Conservation (phyloP, 441 rosid species). For the Jatropha multifida region DNA sequence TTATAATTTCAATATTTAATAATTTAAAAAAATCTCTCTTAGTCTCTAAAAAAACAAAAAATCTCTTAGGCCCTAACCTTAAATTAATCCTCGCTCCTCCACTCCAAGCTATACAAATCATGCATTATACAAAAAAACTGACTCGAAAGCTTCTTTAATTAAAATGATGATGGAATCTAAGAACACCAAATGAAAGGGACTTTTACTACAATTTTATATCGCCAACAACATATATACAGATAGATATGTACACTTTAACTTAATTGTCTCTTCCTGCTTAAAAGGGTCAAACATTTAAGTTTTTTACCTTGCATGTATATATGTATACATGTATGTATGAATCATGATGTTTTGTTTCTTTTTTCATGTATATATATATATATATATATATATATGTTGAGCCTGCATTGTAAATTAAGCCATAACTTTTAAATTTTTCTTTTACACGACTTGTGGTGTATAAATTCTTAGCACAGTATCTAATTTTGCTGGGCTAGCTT, state of each 20-base stretch:
- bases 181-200: not conserved
- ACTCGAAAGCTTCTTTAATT: not conserved
- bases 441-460: not conserved
- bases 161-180: not conserved
- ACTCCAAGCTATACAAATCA: not conserved
- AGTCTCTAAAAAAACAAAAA: too few species aligned
- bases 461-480: not conserved
- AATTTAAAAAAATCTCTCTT: too few species aligned
- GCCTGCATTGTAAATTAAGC: too few species aligned
- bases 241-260: not conserved
- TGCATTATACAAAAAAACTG: not conserved
- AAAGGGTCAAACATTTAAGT: not conserved
- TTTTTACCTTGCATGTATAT: constrained; percentile 5
- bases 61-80: too few species aligned
- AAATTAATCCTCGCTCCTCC: too few species aligned
- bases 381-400: too few species aligned
- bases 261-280: constrained; percentile 5
- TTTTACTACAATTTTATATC: not conserved
- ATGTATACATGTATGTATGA: not conserved
- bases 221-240: not conserved
- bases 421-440: too few species aligned
- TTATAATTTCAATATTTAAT: too few species aligned
- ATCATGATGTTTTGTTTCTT: constrained; percentile 1
- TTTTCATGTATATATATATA: too few species aligned
- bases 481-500: not conserved